Conservation (phyloP, 192 early-diverging fungal species). For the Funneliformis geosporum region DNA sequence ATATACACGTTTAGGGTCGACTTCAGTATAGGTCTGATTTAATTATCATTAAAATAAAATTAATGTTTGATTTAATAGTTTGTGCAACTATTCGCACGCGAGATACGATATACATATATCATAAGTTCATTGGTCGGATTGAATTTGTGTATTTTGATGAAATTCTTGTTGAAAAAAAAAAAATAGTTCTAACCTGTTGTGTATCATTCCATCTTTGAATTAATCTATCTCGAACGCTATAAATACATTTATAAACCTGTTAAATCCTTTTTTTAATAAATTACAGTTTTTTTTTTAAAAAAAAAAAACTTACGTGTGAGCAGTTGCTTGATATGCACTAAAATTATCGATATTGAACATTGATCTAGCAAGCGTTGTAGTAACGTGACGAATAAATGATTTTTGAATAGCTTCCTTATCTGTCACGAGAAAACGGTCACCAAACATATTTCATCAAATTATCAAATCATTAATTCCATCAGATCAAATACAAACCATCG, state of each 20-base stretch:
- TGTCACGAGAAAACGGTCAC: constrained; percentile 24
- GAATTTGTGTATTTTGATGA: too few relatives aligned
- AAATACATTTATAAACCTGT: neutral
- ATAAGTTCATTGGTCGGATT: too few relatives aligned
- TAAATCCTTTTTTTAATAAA: neutral
- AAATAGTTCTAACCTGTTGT: constrained; percentile 61
- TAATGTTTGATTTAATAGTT: too few relatives aligned
- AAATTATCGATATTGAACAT: constrained; percentile 91
- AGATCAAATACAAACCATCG: constrained; percentile 31
- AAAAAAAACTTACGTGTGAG: constrained; percentile 73
- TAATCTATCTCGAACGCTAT: constrained; percentile 86
- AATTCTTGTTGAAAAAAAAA: neutral
- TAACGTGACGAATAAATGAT: constrained; percentile 87
- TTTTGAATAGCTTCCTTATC: constrained; percentile 76
- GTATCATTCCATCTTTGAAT: constrained; percentile 94
- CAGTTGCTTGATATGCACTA: constrained; percentile 89
- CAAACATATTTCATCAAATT: neutral
- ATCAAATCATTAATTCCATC: neutral
- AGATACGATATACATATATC: too few relatives aligned
- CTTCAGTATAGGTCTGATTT: constrained; percentile 61
- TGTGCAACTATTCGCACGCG: too few relatives aligned
- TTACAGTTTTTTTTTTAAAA: neutral
- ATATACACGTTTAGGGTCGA: constrained; percentile 92
- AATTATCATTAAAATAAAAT: too few relatives aligned
- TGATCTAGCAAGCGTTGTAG: constrained; percentile 87